Evolutionary conservation across 257 asterid species (phyloP), one percentile per base, ranked within the genome.

Genomic region (Euphrasia confusa): DNA sequence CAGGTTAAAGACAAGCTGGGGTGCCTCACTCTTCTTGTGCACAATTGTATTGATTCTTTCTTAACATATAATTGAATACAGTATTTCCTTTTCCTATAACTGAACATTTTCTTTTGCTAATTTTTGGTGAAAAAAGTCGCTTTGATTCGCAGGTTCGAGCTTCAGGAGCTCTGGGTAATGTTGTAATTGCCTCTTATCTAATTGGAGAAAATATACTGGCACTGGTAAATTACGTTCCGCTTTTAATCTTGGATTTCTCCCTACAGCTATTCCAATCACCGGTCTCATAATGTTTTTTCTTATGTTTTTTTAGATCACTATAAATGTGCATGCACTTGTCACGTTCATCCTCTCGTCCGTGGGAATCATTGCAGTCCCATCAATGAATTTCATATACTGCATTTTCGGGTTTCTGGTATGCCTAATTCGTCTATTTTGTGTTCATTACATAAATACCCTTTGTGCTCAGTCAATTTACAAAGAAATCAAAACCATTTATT

Each of bases 131-230:
- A 67, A 67, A 61, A 28, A 40, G 65, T 12, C 24, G 6, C 63
- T 71, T 72, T 61, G 54, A 47, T 60, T 58, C 74, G 78, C 81
- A 93, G 97, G 92, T 88, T 77, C 88, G 97, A 70, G 95, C 97
- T 13, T 54, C 73, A 10, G 99, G 99, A 58, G 95, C 94, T 61
- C 64, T 93, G 10, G 88, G 85, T 65, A 89, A 90, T 47, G 96
- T 93, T 62, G 72, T 85, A 35, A 62, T 93, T 30, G 82, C 89
- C 74, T 93, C 99, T 8, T 86, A 84, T 75, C 77, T 93, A 66
- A 80, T 93, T 44, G 90, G 94, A 78, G 99, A 89, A 77, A 93
- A 93, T 79, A 89, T 93, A 69, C 95, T 87, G 44, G 85, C 83
- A 9, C 56, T 93, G 95, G 96, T 93, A 93, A 81, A 40, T 57